A percentile compares a stretch with the other conserved stretches of the same genome.
These are phyloP conservation scores for Marasmius sp. DNA, from an alignment of 1,284 basidiomycete species.

Conservation along the genomic window DNA sequence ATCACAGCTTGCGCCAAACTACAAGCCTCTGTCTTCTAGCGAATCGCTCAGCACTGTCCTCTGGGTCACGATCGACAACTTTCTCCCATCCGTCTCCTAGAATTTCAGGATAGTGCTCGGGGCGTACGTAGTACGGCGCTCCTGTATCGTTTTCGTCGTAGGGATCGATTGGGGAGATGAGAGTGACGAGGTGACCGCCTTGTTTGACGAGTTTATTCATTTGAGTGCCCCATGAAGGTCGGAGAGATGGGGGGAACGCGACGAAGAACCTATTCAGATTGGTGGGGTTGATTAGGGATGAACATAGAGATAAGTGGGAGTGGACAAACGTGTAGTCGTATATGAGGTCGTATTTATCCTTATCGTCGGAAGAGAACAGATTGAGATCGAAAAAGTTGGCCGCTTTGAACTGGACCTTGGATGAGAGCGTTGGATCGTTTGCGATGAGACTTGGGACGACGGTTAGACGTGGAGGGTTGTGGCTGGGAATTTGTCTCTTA, in stretches of 20 bases:
- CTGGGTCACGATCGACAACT: slow-evolving; percentile 52
- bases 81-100: slow-evolving; percentile 56
- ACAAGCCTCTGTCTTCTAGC: slow-evolving; percentile 47
- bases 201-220: slow-evolving; percentile 58
- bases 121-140: slow-evolving; percentile 63
- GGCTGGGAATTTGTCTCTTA: slow-evolving; percentile 24
- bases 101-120: slow-evolving; percentile 56
- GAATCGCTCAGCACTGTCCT: slow-evolving; percentile 35
- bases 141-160: slow-evolving; percentile 36
- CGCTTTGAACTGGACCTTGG: slow-evolving; percentile 36
- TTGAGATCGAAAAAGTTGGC: slow-evolving; percentile 56
- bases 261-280: slow-evolving; percentile 59
- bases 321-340: slow-evolving; percentile 69
- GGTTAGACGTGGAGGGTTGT: not conserved
- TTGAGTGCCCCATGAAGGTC: slow-evolving; percentile 56
- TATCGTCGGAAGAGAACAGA: slow-evolving; percentile 32
- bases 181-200: slow-evolving; percentile 62
- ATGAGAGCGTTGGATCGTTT: slow-evolving; percentile 14
- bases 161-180: slow-evolving; percentile 47
- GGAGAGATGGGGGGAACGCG: slow-evolving; percentile 58
- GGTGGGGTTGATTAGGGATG: not conserved
- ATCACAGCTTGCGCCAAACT: slow-evolving; percentile 37
- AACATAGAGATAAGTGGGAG: not conserved
- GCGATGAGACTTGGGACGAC: slow-evolving; percentile 2
- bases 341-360: slow-evolving; percentile 52